Conservation (phyloP, 305 asterid species). For the Fraxinus albicans region DNA sequence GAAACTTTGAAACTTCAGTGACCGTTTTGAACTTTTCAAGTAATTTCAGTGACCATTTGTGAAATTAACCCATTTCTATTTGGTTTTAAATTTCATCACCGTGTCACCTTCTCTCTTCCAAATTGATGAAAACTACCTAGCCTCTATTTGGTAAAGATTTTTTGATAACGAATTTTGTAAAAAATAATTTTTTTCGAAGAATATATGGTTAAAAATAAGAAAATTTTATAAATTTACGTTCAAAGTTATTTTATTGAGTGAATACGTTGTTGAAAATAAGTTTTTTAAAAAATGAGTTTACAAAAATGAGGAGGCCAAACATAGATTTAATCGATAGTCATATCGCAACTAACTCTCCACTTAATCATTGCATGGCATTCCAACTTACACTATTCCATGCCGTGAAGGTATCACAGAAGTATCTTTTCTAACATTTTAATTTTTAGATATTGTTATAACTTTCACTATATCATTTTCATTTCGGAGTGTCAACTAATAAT, state of each 20-base stretch:
- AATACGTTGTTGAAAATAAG: too few species aligned
- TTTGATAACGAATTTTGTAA: not conserved
- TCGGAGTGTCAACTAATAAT: not conserved
- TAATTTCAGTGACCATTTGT: too few species aligned
- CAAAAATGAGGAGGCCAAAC: not conserved
- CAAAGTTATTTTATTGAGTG: too few species aligned
- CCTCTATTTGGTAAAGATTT: not conserved
- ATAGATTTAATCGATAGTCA: too few species aligned
- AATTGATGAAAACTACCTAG: not conserved
- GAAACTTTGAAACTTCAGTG: too few species aligned
- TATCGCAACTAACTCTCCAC: not conserved
- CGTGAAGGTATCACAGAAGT: not conserved
- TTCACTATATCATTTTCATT: too few species aligned
- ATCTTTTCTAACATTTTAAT: too few species aligned
- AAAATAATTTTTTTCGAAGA: not conserved
- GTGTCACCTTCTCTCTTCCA: not conserved
- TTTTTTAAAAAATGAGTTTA: too few species aligned
- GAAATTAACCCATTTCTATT: not conserved
- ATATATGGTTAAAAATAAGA: too few species aligned
- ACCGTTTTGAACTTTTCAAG: too few species aligned
- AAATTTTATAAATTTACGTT: not conserved
- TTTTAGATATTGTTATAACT: not conserved
- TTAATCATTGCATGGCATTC: not conserved
- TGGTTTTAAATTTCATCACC: not conserved
- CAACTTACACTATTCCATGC: not conserved